Base-by-base conservation (phyloP, 179 eudicot genomes). In the Sideroxylon spinosum region DNA sequence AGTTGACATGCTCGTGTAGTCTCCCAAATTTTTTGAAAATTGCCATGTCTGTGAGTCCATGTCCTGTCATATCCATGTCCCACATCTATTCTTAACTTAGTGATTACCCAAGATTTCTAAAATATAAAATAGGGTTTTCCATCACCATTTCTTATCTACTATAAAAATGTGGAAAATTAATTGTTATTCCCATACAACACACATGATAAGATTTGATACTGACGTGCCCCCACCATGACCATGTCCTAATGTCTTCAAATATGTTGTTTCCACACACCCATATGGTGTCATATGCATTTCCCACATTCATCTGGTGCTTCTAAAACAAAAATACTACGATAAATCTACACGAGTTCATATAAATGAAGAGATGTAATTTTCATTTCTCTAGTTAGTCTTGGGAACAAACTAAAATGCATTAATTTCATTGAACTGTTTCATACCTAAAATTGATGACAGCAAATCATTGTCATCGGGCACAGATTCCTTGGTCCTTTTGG, bases 401-500 rank as follows among this genome's bases (percentile, higher is more conserved):
- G 13, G 13, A 52, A 32, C 44, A 50, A 28, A 65, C 9, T 50
- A 17, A 32, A 2, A 53, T 28, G 29, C 61, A 52, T 16, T 11
- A 49, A 76, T 28, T 59, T 68, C 63, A 61, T 14, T 59, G 13
- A 25, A 44, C 73, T 8, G 25, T 32, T 64, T 12, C 56, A 68
- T 90, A 95, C 99, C 99, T 88, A 95, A 86, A 62, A 95, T 95
- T 62, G 99, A 93, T 11, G 99, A 92, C 79, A 96, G 75, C 84
- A 96, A 85, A 86, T 96, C 99, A 83, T 92, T 87, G 77, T 96
- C 98, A 81, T 92, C 88, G n/a, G 98, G 97, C 83, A 96, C 78
- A 55, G 78, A 80, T 73, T 84, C 98, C n/a, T 74, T 80, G 53
- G 92, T 80, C 81, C 88, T 90, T 85, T 88, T 96, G 63, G 87